These are phyloP conservation scores for Fusarium acutatum DNA, from an alignment of 2,329 filamentous ascomycete genomes.

Conservation along the genomic window DNA sequence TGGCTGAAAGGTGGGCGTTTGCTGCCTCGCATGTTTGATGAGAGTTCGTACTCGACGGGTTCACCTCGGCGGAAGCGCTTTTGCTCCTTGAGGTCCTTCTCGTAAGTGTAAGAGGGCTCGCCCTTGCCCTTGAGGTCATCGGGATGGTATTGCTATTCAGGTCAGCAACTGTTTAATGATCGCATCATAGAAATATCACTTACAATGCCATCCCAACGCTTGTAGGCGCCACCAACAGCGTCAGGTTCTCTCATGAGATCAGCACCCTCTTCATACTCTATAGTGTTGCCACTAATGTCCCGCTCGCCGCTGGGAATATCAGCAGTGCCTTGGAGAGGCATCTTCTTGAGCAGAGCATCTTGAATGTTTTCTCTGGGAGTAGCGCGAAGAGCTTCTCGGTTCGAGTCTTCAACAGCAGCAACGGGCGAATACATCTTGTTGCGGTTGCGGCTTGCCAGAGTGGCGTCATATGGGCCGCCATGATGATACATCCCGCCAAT, in stretches of 20 bases:
- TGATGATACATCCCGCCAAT: slow-evolving; percentile 80
- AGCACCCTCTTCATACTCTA: slow-evolving; percentile 85
- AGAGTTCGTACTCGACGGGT: slow-evolving; percentile 59
- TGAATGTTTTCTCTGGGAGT: slow-evolving; percentile 81
- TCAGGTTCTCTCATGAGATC: slow-evolving; percentile 82
- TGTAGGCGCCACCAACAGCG: slow-evolving; percentile 77
- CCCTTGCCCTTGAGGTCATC: slow-evolving; percentile 86
- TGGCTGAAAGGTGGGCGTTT: slow-evolving; percentile 42
- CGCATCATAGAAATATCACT: slow-evolving; percentile 46
- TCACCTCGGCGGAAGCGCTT: slow-evolving; percentile 49
- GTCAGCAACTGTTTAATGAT: slow-evolving; percentile 8
- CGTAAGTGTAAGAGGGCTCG: slow-evolving; percentile 77
- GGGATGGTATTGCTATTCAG: slow-evolving; percentile 70
- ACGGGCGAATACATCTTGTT: slow-evolving; percentile 72
- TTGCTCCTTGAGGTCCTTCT: slow-evolving; percentile 71
- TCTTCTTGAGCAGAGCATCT: slow-evolving; percentile 76
- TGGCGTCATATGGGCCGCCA: slow-evolving; percentile 88
- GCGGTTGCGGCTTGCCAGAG: slow-evolving; percentile 76
- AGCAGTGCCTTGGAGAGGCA: slow-evolving; percentile 83
- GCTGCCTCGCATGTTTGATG: slow-evolving; percentile 43
- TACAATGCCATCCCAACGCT: slow-evolving; percentile 78
- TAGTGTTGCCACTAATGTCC: slow-evolving; percentile 74
- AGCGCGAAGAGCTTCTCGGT: slow-evolving; percentile 79
- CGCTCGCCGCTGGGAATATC: slow-evolving; percentile 75
- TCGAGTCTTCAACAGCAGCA: slow-evolving; percentile 77